A percentile compares a stretch with the other conserved stretches of the same genome.
These are phyloP conservation scores for Cyberlindnera suaveolens DNA, from an alignment of 805 yeast species.

Conservation along the genomic window DNA sequence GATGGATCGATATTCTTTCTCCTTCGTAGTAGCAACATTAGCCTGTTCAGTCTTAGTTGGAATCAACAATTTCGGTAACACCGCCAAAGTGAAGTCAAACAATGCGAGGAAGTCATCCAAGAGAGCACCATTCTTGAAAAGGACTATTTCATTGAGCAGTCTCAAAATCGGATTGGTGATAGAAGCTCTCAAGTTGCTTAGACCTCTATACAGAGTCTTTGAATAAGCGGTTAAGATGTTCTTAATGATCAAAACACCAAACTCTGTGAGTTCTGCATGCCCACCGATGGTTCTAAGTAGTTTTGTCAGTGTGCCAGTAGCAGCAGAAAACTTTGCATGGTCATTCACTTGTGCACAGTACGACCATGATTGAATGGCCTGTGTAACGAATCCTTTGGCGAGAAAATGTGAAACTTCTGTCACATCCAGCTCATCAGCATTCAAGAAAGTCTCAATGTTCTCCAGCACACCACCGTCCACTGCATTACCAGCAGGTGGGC, in stretches of 20 bases:
- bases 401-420: constrained; percentile 26
- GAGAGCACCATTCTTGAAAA: constrained; percentile 41
- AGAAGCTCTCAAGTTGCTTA: constrained; percentile 51
- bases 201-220: constrained; percentile 62
- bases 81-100: constrained; percentile 62
- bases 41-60: constrained; percentile 45
- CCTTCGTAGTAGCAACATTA: constrained; percentile 28
- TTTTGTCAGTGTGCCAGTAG: constrained; percentile 37
- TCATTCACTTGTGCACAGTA: constrained; percentile 43
- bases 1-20: constrained; percentile 36
- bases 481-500: constrained; percentile 2
- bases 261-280: constrained; percentile 16
- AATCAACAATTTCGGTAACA: constrained; percentile 53
- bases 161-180: constrained; percentile 57
- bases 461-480: constrained; percentile 16
- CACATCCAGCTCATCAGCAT: constrained; percentile 7
- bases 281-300: constrained; percentile 22
- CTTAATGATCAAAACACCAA: constrained; percentile 37
- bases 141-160: constrained; percentile 46
- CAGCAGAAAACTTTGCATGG: constrained; percentile 40
- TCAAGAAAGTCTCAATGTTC: constrained; percentile 11
- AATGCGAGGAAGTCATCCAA: constrained; percentile 52
- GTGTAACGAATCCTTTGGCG: constrained; percentile 29
- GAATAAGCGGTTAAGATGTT: constrained; percentile 49
- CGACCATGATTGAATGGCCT: constrained; percentile 41